These are phyloP conservation scores for Mycena pura DNA, from an alignment of 768 basidiomycete genomes.

Conservation along the genomic window DNA sequence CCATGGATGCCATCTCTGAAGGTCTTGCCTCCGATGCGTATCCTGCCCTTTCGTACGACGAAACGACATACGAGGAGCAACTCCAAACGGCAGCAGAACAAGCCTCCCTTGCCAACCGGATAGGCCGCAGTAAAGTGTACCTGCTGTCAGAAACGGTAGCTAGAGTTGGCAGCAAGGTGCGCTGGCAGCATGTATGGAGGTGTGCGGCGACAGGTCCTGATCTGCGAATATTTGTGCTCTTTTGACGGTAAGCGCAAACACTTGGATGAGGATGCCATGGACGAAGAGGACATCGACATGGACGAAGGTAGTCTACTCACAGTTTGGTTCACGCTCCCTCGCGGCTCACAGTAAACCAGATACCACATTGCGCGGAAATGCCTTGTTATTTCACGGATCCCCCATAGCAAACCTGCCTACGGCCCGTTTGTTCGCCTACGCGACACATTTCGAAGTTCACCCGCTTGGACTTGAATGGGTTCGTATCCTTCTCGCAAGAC, in stretches of 20 bases:
- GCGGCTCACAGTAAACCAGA: slow-evolving; percentile 40
- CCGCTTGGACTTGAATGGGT: slow-evolving; percentile 85
- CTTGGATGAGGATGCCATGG: slow-evolving; percentile 35
- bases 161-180: slow-evolving; percentile 76
- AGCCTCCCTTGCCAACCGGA: slow-evolving; percentile 66
- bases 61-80: slow-evolving; percentile 66
- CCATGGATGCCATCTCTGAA: slow-evolving; percentile 59
- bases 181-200: slow-evolving; percentile 52
- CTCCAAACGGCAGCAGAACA: slow-evolving; percentile 43
- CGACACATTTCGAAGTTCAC: slow-evolving; percentile 75
- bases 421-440: slow-evolving; percentile 80
- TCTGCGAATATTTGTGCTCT: slow-evolving; percentile 42
- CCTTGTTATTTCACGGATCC: slow-evolving; percentile 72
- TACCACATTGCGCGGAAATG: slow-evolving; percentile 60
- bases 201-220: slow-evolving; percentile 50
- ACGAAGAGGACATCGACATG: slow-evolving; percentile 44
- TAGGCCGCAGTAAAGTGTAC: slow-evolving; percentile 78
- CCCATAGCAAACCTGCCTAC: slow-evolving; percentile 82
- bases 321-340: neutral
- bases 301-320: slow-evolving; percentile 38
- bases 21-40: slow-evolving; percentile 38
- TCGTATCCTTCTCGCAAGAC: neutral
- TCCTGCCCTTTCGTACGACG: slow-evolving; percentile 58
- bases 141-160: slow-evolving; percentile 71
- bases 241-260: slow-evolving; percentile 55